Conservation (phyloP, 441 rosid species). For the Erodium trifolium region DNA sequence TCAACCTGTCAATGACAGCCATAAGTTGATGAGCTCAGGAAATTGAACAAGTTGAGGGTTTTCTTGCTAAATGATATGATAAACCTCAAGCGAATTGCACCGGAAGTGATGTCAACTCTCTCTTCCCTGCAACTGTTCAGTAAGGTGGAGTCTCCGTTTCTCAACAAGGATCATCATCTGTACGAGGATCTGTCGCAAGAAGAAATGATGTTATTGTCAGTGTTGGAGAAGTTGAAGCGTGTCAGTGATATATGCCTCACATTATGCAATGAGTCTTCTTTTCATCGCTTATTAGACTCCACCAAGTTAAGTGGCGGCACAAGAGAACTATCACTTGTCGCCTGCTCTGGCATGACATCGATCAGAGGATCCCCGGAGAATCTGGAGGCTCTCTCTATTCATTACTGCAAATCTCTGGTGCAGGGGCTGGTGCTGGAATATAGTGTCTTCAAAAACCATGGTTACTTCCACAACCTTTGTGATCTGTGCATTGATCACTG, state of each 20-base stretch:
- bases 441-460: background rate
- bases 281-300: background rate
- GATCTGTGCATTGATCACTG: slow-evolving; percentile 5
- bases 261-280: background rate
- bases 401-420: slow-evolving; percentile 2
- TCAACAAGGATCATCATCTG: background rate
- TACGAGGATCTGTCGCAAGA: background rate
- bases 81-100: background rate
- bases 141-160: background rate
- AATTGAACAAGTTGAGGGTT: slow-evolving; percentile 4
- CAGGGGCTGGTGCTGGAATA: slow-evolving; percentile 1
- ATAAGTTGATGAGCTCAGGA: background rate
- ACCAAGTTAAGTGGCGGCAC: background rate
- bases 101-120: slow-evolving; percentile 19
- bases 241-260: slow-evolving; percentile 12
- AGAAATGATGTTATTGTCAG: background rate
- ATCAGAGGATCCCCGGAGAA: background rate
- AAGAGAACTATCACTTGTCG: background rate
- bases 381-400: slow-evolving; percentile 13
- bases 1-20: slow-evolving; percentile 21
- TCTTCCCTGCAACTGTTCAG: slow-evolving; percentile 13
- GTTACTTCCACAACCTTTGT: slow-evolving; percentile 4
- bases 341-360: background rate
- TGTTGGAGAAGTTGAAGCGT: slow-evolving; percentile 3
- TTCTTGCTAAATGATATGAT: slow-evolving; percentile 3